Evolutionary conservation across 257 asterid genomes (phyloP), one percentile per base, ranked within the genome.

Genomic region (Nicotiana undulata): DNA sequence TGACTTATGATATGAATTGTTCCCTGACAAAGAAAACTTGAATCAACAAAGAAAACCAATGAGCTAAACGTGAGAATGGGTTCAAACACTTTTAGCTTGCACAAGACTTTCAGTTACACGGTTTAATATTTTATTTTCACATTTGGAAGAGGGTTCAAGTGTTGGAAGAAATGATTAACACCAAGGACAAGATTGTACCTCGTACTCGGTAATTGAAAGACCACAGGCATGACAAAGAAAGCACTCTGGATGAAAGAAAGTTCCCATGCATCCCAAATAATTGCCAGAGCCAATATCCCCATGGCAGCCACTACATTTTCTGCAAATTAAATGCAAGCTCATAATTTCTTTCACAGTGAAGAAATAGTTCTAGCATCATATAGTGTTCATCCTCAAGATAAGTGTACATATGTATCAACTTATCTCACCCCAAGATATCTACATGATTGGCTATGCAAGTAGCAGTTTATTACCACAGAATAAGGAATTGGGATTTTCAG

Each of bases 1-100:
- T 46, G 92, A 89, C 81, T 92, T 92, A 84, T 95, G 99, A 85
- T 91, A 95, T 20, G 96, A 68, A 64, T 92, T 89, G 52, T 85
- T 92, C 82, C 95, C 93, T 85, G 95, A 91, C 92, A 93, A 89
- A 81, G 97, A 95, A 90, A 95, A 95, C 99, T 94, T 88, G 89
- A 87, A 87, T 83, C 88, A 83, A 87, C 81, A 83, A 86, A 90
- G 85, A 79, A 85, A 89, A 88, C 74, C 81, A 77, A 85, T 89
- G 85, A 84, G 90, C 63, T 56, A 56, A 56, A n/a, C 63, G 18
- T 56, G 9, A 18, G 63, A 56, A 56, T n/a, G 9, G 63, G 22
- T 56, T 18, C 63, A 56, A 56, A 56, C 4, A 20, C 24, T 18
- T 2, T 56, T n/a, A 56, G 63, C 63, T 56, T 53, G 68, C 17